Base-by-base conservation (phyloP, 1,139 yeast genomes). In the Pichia sp. region DNA sequence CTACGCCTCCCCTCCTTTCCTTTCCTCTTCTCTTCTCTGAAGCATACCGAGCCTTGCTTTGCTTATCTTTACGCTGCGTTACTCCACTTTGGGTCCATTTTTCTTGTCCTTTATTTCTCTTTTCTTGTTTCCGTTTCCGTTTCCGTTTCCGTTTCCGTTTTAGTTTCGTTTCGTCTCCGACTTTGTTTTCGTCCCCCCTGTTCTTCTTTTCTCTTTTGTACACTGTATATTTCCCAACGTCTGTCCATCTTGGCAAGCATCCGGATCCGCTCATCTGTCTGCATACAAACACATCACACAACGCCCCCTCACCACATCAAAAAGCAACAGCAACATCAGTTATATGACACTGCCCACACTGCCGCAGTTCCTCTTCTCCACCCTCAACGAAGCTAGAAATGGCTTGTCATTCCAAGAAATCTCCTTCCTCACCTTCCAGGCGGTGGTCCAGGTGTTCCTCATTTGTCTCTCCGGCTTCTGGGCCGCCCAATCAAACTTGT, bases 391-490 rank as follows among this genome's bases (percentile, higher is more conserved):
- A 40, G 54, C 54, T 9, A 34, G 48, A 12, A 52, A 47, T 38
- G 59, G 59, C 2, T 16, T 58, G 51, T 57, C 55, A 47, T 61
- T 53, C 62, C 64, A 71, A 33, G 78, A 78, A 55, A 81, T 87
- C 56, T 71, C 89, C 30, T 78, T 79, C 58, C 74, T 87, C 53
- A 85, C 95, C 2, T 82, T 87, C 61, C 88, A 87, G 71, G 93
- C 95, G 0, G 91, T 87, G 31, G 69, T 85, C 52, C 90, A 87
- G 67, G 92, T 88, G 50, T 87, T 87, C 47, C 74, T 86, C 48
- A 82, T 87, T 44, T 85, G 93, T 63, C 66, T 83, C 48, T 81
- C 87, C 24, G 95, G 95, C 30, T 87, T 80, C 64, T 66, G 84
- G 64, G 86, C 89, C 3, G 88, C 93, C 34, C 74, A 76, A 56